Conservation (phyloP, 805 yeast species). For the Metschnikowia kunwiensis region DNA sequence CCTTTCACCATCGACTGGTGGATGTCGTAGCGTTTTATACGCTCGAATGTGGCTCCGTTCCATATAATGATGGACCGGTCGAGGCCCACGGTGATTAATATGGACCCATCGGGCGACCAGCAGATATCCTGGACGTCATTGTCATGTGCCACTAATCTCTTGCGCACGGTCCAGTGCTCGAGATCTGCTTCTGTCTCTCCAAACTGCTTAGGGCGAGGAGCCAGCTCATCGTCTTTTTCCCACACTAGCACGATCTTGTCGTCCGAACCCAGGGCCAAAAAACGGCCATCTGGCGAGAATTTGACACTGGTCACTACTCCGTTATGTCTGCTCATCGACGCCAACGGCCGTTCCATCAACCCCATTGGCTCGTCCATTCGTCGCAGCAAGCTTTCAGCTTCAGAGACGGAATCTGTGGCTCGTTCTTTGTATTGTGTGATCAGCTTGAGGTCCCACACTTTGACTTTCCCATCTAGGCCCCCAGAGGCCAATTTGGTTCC, state of each 20-base stretch:
- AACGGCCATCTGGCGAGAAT: conserved; percentile 89
- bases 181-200: conserved; percentile 68
- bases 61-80: conserved; percentile 91
- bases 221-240: conserved; percentile 77
- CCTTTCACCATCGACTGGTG: conserved; percentile 97
- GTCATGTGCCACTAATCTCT: conserved; percentile 92
- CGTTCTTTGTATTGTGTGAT: conserved; percentile 41
- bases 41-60: conserved; percentile 90
- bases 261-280: conserved; percentile 92
- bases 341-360: conserved; percentile 51
- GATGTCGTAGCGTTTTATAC: conserved; percentile 82
- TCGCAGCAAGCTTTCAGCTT: conserved; percentile 1
- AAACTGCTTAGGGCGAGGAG: conserved; percentile 56
- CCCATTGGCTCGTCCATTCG: conserved; percentile 13
- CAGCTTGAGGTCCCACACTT: conserved; percentile 77
- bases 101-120: conserved; percentile 94
- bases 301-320: conserved; percentile 95
- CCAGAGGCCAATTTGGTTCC: conserved; percentile 89
- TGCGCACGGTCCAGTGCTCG: conserved; percentile 94
- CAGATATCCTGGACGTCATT: conserved; percentile 97
- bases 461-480: conserved; percentile 84
- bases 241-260: conserved; percentile 88
- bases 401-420: not conserved
- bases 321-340: conserved; percentile 91
- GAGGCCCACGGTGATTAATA: conserved; percentile 89